Base-by-base conservation (phyloP, 1,139 yeast genomes). In the Debaryomycetaceae sp. region DNA sequence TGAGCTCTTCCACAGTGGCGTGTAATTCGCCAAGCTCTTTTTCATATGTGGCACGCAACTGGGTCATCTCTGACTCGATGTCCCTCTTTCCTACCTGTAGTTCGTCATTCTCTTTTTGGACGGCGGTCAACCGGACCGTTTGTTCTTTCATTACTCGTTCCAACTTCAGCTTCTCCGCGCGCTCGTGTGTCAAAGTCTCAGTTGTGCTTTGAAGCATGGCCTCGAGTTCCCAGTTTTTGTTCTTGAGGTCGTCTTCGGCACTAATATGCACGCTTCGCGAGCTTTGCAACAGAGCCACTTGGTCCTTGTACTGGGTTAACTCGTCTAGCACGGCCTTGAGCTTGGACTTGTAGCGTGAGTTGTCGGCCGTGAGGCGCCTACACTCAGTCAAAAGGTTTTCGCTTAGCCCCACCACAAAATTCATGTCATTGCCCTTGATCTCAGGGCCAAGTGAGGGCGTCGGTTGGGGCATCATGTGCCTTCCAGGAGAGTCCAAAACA, bases 381-480 rank as follows among this genome's bases (percentile, higher is more conserved):
- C 95, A 85, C 56, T 88, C 94, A 17, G 72, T 64, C 18, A 88
- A 65, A 38, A 88, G 62, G 34, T 80, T 82, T 48, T 86, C 95
- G 54, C 93, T 83, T 39, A 88, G 61, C 2, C 86, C 93, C 34
- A 88, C 83, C 4, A 84, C 85, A 52, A 86, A 86, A 44, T 80
- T 77, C 61, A 84, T 76, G 42, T 85, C 91, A 44, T 78, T 75
- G 17, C 73, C 74, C 39, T 67, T 64, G 4, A 67, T 49, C 41
- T 68, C 74, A 1, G 71, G 71, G 2, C 69, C 69, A 35, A 65
- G 45, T 4, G 56, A 49, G 4, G 67, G 61, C 2, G 63, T 41
- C 3, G 58, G 50, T 5, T 45, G 51, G 3, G 57, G 46, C 9
- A 51, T 29, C 21, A 46, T 27, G 13, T 53, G 51, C 18, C 36